Evolutionary conservation across 805 yeast species (phyloP).

Genomic region (Metschnikowia picachoensis): DNA sequence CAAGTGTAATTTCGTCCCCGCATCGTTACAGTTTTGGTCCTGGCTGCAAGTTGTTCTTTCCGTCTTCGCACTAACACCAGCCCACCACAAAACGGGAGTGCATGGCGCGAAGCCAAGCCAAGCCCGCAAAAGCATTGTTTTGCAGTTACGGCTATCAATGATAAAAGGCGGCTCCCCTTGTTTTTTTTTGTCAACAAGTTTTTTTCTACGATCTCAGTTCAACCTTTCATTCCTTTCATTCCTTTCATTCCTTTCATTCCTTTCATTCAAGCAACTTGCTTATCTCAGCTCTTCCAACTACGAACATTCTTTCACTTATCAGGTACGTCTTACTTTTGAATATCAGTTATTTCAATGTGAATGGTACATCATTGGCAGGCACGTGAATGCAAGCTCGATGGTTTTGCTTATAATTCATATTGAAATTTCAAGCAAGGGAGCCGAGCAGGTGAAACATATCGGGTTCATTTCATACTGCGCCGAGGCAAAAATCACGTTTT

Average conservation of each 20-base stretch:
- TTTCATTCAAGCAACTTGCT: neutral
- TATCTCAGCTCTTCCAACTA: neutral
- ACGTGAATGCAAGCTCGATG: no score
- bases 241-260: conserved; percentile 17
- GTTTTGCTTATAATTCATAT: no score
- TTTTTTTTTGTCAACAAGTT: neutral
- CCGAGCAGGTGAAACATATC: no score
- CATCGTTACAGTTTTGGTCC: neutral
- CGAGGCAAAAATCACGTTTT: no score
- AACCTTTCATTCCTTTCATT: conserved; percentile 19
- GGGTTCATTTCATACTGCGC: no score
- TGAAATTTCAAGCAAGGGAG: no score
- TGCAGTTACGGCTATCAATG: neutral
- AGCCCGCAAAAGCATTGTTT: neutral
- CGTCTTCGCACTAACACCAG: conserved; percentile 1
- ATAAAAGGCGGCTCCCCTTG: conserved; percentile 7
- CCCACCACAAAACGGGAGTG: neutral
- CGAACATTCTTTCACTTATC: neutral
- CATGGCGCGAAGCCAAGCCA: neutral
- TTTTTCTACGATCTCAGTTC: conserved; percentile 10
- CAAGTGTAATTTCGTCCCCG: no score
- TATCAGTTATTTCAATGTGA: no score
- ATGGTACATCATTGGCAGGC: no score
- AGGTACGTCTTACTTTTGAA: no score
- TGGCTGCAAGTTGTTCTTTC: neutral